Conservation (phyloP, 208 protist genomes). For the Acanthamoeba royreba region DNA sequence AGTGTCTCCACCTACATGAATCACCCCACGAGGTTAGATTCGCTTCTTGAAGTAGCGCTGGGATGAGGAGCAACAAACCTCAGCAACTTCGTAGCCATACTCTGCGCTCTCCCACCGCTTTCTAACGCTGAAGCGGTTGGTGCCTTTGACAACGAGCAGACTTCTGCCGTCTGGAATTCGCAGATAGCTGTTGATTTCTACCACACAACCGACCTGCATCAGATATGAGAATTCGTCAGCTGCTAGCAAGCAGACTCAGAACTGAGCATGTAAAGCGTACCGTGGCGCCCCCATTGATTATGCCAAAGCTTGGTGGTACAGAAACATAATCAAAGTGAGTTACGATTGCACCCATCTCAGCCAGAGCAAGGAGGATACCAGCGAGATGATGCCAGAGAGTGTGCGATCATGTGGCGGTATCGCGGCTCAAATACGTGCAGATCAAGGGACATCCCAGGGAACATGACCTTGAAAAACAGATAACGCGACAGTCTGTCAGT, state of each 20-base stretch:
- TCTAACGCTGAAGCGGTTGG: background rate
- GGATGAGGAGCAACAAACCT: background rate
- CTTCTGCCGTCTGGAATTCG: background rate
- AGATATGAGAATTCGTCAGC: background rate
- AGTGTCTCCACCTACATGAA: background rate
- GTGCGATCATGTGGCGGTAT: background rate
- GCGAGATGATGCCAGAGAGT: background rate
- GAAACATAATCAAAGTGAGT: background rate
- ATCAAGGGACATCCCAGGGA: background rate
- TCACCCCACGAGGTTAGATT: background rate
- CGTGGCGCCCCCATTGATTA: background rate
- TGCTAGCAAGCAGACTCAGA: background rate
- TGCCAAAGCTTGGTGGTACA: background rate
- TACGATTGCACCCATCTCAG: no score
- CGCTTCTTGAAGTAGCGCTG: background rate
- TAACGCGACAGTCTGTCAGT: background rate
- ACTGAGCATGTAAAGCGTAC: background rate
- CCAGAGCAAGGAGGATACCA: background rate
- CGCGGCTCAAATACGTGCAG: background rate
- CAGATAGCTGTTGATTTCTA: background rate
- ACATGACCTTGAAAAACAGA: background rate
- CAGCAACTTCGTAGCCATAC: background rate
- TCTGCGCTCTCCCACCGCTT: background rate
- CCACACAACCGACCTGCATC: background rate
- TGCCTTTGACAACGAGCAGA: background rate